phyloP scores from a whole-genome alignment of 306 rosid genomes.

The Psophocarpus tetragonolobus region DNA sequence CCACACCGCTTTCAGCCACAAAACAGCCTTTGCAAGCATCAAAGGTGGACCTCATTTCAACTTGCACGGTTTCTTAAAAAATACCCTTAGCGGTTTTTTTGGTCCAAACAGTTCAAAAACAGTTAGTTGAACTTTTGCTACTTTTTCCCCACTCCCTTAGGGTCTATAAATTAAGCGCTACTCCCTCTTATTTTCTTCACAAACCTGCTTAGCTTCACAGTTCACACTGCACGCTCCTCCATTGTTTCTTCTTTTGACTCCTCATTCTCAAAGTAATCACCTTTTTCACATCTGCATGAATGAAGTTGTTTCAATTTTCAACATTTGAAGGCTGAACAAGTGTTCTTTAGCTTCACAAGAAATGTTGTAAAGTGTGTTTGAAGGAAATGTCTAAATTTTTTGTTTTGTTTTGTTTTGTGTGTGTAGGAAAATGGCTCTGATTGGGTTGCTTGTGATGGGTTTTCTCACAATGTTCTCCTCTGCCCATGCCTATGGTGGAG shows the following conservation, averaged over 20 bases:
- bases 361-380: not conserved
- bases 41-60: not conserved
- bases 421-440: constrained; percentile 72
- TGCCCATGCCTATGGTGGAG: constrained; percentile 63
- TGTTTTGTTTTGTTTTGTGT: constrained; percentile 22
- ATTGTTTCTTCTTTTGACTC: not conserved
- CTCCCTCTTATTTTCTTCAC: constrained; percentile 39
- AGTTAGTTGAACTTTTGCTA: constrained; percentile 30
- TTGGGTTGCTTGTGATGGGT: constrained; percentile 52
- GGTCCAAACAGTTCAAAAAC: constrained; percentile 41
- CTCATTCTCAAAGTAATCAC: constrained; percentile 42
- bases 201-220: constrained; percentile 38
- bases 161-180: constrained; percentile 52
- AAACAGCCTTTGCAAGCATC: constrained; percentile 36
- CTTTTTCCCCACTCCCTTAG: not conserved
- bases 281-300: constrained; percentile 11
- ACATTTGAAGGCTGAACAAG: not conserved
- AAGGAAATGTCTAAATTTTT: constrained; percentile 29
- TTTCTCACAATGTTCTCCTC: constrained; percentile 54
- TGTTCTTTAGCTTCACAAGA: not conserved
- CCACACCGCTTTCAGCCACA: constrained; percentile 49
- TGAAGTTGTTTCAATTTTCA: not conserved
- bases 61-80: not conserved
- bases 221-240: not conserved
- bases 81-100: constrained; percentile 32